phyloP scores from a whole-genome alignment of 345 rosid species.

The Syzygium grande region DNA sequence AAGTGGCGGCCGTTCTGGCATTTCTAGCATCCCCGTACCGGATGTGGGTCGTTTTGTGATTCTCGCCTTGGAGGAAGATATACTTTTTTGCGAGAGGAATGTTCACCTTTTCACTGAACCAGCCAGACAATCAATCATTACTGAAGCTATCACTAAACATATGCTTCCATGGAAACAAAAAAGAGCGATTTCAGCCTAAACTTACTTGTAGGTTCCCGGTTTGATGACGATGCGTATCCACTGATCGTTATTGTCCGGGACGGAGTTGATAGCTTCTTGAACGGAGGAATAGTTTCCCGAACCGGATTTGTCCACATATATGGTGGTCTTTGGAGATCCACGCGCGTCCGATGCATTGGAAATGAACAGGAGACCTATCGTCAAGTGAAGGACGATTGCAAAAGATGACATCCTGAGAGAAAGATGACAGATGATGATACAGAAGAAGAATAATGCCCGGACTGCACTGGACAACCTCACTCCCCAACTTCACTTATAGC shows the following conservation, averaged over 20 bases:
- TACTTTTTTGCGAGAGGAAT: not conserved
- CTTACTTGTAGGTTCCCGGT: conserved; percentile 19
- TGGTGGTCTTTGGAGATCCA: not conserved
- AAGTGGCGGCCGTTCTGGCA: not conserved
- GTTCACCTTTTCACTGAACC: not conserved
- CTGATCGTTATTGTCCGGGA: conserved; percentile 11
- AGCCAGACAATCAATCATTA: not conserved
- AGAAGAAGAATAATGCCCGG: too few relatives aligned
- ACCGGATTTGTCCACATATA: conserved; percentile 17
- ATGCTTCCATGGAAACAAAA: not conserved
- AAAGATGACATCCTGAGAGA: not conserved
- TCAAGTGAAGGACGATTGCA: not conserved
- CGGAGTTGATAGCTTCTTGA: conserved; percentile 28
- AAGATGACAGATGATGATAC: too few relatives aligned
- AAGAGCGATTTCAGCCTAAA: not conserved
- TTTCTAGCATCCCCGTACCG: not conserved
- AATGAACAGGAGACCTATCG: not conserved
- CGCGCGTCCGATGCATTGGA: not conserved
- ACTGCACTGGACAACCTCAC: too few relatives aligned
- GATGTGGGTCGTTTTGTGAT: not conserved
- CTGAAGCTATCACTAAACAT: too few relatives aligned
- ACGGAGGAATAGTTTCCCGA: conserved; percentile 10
- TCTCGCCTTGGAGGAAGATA: not conserved
- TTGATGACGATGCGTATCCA: conserved; percentile 24
- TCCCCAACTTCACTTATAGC: too few relatives aligned